Conservation (phyloP, 2,329 filamentous ascomycete genomes). For the Emmonsia crescens region DNA sequence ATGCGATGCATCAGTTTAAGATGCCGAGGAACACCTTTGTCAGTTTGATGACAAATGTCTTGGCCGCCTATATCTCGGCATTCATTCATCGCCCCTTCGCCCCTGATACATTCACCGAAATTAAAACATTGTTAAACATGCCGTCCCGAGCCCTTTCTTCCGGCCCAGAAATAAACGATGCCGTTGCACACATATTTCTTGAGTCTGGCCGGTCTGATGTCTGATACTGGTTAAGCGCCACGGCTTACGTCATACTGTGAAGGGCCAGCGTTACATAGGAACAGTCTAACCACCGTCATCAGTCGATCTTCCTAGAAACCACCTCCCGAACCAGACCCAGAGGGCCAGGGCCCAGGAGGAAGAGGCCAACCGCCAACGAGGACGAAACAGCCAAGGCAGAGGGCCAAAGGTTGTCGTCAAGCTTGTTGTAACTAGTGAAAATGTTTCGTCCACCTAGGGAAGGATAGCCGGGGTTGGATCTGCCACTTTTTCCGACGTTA, state of each 20-base stretch:
- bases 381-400: neutral
- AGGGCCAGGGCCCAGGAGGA: neutral
- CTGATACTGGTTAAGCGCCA: too few relatives aligned
- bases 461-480: constrained; percentile 3
- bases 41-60: neutral
- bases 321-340: neutral
- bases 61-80: neutral
- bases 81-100: neutral
- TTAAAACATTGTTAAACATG: too few relatives aligned
- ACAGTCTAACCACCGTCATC: neutral
- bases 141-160: neutral
- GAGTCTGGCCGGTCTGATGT: too few relatives aligned
- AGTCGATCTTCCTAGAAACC: neutral
- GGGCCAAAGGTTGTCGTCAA: neutral
- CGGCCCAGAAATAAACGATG: neutral
- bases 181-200: too few relatives aligned
- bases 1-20: too few relatives aligned
- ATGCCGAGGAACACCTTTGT: neutral
- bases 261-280: neutral
- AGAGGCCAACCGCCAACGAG: neutral
- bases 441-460: neutral
- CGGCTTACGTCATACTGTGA: neutral
- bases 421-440: neutral
- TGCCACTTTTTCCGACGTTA: neutral
- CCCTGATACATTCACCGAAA: neutral